Conservation (phyloP, 169 alveolate species). For the Plasmodium chabaudi region DNA sequence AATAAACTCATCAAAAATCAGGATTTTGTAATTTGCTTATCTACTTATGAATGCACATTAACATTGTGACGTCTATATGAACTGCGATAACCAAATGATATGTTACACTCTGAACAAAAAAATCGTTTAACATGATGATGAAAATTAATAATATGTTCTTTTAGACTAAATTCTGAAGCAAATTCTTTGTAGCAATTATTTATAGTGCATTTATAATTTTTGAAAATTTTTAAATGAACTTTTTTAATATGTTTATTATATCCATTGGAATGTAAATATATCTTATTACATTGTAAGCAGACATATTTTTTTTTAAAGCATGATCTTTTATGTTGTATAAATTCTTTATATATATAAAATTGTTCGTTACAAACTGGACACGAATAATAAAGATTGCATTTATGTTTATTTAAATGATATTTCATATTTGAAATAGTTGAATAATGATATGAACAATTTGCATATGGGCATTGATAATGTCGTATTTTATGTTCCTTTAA, state of each 20-base stretch:
- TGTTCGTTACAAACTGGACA: conserved; percentile 52
- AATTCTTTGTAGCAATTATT: conserved; percentile 52
- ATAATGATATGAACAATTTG: conserved; percentile 64
- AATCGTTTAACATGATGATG: conserved; percentile 58
- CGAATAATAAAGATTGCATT: conserved; percentile 27
- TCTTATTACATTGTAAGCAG: conserved; percentile 60
- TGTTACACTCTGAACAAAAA: conserved; percentile 59
- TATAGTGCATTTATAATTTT: conserved; percentile 41
- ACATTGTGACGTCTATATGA: conserved; percentile 59
- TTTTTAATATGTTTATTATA: conserved; percentile 54
- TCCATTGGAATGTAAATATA: conserved; percentile 59
- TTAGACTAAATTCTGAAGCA: conserved; percentile 54
- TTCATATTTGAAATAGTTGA: conserved; percentile 70
- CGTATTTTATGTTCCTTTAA: conserved; percentile 43
- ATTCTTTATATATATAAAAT: conserved; percentile 58
- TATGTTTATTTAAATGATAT: conserved; percentile 71
- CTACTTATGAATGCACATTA: conserved; percentile 23
- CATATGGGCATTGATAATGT: conserved; percentile 73
- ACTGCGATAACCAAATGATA: conserved; percentile 67
- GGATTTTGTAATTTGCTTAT: no score
- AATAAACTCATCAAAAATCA: no score
- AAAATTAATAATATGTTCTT: conserved; percentile 63
- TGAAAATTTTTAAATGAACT: conserved; percentile 37
- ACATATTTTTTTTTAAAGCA: conserved; percentile 67
- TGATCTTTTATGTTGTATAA: conserved; percentile 46